These are phyloP conservation scores for Luvunga scandens DNA, from an alignment of 345 rosid species.

Conservation along the genomic window DNA sequence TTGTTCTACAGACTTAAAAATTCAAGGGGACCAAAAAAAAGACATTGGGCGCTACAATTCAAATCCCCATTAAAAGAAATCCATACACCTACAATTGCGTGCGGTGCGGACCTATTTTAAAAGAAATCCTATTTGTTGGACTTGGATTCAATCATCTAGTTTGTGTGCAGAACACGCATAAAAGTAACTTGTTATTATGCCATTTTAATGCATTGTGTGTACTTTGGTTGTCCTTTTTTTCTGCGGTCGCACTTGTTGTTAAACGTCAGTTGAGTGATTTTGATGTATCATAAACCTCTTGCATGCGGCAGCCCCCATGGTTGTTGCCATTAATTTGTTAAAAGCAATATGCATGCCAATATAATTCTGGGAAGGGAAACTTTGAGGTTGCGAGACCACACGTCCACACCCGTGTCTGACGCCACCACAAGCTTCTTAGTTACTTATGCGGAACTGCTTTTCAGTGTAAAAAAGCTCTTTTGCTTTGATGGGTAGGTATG, in stretches of 20 bases:
- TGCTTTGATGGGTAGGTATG: background rate
- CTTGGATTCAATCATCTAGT: background rate
- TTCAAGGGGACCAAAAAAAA: too few relatives aligned
- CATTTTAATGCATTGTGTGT: background rate
- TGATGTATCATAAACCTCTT: background rate
- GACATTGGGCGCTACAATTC: too few relatives aligned
- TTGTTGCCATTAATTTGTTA: background rate
- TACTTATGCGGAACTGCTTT: background rate
- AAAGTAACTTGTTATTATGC: background rate
- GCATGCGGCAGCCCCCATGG: background rate
- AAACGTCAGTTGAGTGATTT: background rate
- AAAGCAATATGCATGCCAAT: background rate
- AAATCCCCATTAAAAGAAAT: too few relatives aligned
- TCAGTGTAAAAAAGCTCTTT: background rate
- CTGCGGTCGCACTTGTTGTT: background rate
- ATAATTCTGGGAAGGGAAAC: background rate
- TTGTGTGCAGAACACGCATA: background rate
- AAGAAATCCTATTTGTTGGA: background rate
- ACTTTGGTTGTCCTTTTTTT: background rate
- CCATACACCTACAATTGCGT: background rate
- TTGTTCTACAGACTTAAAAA: too few relatives aligned
- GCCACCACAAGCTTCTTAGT: background rate
- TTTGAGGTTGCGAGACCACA: background rate
- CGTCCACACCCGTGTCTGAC: background rate
- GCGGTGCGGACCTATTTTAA: background rate